phyloP scores from a whole-genome alignment of 1,284 basidiomycete genomes.

The Ganoderma lingzhi region DNA sequence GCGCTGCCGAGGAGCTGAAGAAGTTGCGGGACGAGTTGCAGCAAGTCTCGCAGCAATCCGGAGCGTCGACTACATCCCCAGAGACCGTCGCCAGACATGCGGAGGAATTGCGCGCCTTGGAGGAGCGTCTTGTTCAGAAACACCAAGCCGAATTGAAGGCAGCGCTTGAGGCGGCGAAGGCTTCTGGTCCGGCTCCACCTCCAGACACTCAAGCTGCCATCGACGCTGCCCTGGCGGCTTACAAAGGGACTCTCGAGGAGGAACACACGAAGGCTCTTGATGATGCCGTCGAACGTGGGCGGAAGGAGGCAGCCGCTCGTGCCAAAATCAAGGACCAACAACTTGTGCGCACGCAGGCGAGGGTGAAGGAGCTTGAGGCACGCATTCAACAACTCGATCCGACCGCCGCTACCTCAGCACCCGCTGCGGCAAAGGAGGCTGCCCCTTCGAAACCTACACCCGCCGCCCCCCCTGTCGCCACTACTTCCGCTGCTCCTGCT shows the following conservation, averaged over 20 bases:
- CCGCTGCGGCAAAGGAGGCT: constrained; percentile 19
- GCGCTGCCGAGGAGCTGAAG: constrained; percentile 60
- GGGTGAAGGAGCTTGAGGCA: constrained; percentile 71
- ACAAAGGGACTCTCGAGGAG: constrained; percentile 53
- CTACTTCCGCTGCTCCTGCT: constrained; percentile 25
- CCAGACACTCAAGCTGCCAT: constrained; percentile 54
- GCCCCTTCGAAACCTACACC: constrained; percentile 14
- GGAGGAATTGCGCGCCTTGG: constrained; percentile 63
- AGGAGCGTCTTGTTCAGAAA: constrained; percentile 58
- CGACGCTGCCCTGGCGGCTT: constrained; percentile 58
- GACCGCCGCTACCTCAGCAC: constrained; percentile 20
- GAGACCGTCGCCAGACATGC: constrained; percentile 59
- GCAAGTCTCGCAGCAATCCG: constrained; percentile 37
- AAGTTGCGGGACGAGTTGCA: constrained; percentile 59
- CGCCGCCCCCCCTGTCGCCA: background rate
- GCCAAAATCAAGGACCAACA: constrained; percentile 74
- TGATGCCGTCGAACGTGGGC: constrained; percentile 70
- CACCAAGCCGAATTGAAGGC: constrained; percentile 64
- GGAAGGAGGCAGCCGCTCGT: constrained; percentile 67
- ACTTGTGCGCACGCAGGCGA: constrained; percentile 62
- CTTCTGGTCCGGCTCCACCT: constrained; percentile 30
- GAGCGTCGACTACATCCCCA: constrained; percentile 35
- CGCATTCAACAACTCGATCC: constrained; percentile 62
- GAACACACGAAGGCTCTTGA: constrained; percentile 63
- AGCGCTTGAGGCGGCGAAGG: constrained; percentile 50